phyloP scores from a whole-genome alignment of 768 basidiomycete genomes.

The Daedaleopsis sinensis region DNA sequence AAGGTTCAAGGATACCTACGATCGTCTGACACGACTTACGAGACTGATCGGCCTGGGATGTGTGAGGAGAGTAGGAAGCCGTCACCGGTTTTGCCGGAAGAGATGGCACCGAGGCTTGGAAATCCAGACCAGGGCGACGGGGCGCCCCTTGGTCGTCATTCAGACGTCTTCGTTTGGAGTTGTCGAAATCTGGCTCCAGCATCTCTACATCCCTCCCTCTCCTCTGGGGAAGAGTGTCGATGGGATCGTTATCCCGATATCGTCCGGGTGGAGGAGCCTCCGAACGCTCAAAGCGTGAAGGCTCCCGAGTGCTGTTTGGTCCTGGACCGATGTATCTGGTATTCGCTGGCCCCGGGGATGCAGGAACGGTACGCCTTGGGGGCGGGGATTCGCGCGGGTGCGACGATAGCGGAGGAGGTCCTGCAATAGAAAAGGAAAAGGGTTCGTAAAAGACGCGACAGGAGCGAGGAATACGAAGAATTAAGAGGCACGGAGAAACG shows the following conservation, averaged over 20 bases:
- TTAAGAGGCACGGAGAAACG: conserved; percentile 37
- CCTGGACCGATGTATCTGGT: not conserved
- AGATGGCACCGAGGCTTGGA: conserved; percentile 6
- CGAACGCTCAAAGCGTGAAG: conserved; percentile 2
- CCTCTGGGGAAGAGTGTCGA: conserved; percentile 20
- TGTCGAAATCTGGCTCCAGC: conserved; percentile 12
- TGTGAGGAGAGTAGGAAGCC: conserved; percentile 3
- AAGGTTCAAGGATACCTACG: not conserved
- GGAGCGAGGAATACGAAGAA: conserved; percentile 32
- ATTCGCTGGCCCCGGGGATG: conserved; percentile 21
- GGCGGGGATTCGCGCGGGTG: conserved; percentile 36
- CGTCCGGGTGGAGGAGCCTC: conserved; percentile 1
- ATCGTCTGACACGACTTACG: conserved; percentile 30
- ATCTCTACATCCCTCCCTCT: conserved; percentile 22
- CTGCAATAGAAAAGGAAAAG: conserved; percentile 48
- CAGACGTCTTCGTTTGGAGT: conserved; percentile 28
- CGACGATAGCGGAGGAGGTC: conserved; percentile 47
- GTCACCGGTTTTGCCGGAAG: conserved; percentile 19
- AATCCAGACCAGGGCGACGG: conserved; percentile 7
- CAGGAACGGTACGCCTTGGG: conserved; percentile 25
- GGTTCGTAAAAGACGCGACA: conserved; percentile 37
- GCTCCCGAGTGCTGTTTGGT: conserved; percentile 8
- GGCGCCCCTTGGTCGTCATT: conserved; percentile 18
- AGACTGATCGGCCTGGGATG: conserved; percentile 15
- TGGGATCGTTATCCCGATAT: conserved; percentile 7